Evolutionary conservation across 1,284 basidiomycete species (phyloP).

Genomic region (Nidula niveotomentosa): DNA sequence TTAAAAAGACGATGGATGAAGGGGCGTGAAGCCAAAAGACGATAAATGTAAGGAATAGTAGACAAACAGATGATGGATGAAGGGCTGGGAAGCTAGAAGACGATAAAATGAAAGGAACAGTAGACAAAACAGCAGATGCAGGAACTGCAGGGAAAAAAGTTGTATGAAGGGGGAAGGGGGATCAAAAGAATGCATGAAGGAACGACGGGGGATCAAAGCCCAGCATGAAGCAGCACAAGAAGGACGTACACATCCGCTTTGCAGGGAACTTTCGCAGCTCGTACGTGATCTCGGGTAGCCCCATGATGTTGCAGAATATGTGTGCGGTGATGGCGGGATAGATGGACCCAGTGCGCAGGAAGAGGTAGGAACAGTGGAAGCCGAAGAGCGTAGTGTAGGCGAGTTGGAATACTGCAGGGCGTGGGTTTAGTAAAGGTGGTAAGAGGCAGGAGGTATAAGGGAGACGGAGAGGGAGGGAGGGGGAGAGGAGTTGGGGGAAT

Average conservation of each 20-base stretch:
- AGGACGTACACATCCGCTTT: conserved; percentile 23
- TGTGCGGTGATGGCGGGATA: conserved; percentile 73
- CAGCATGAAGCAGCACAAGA: no score
- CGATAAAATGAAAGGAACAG: no score
- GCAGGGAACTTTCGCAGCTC: conserved; percentile 28
- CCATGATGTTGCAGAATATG: conserved; percentile 94
- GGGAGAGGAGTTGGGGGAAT: neutral
- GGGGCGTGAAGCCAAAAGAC: neutral
- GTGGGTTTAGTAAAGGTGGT: neutral
- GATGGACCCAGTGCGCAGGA: conserved; percentile 75
- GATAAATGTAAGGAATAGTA: no score
- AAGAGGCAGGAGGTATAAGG: conserved; percentile 16
- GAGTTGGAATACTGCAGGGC: conserved; percentile 75
- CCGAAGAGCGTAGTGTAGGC: conserved; percentile 92
- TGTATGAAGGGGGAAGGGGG: neutral
- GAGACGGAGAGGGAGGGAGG: neutral
- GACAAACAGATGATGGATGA: no score
- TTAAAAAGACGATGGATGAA: neutral
- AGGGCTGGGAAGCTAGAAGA: no score
- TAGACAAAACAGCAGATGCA: no score
- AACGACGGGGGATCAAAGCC: no score
- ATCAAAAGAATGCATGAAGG: neutral
- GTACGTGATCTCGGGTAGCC: conserved; percentile 58
- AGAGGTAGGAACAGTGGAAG: conserved; percentile 85
- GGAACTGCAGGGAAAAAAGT: neutral